Base-by-base conservation (phyloP, 83 land plant genomes). In the Isoetes engelmannii region DNA sequence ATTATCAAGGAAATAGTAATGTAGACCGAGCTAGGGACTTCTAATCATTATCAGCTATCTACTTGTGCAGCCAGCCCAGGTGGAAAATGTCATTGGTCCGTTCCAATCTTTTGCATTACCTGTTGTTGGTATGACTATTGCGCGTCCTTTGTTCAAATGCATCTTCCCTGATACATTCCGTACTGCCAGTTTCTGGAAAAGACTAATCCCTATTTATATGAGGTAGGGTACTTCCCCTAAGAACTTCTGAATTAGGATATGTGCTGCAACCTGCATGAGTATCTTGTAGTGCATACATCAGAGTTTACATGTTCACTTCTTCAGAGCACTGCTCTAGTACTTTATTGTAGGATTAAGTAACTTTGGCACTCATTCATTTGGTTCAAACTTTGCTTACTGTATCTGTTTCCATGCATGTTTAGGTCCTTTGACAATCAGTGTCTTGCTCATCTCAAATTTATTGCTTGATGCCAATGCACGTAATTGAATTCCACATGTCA, bases 111-210 rank as follows among this genome's bases (percentile, higher is more conserved):
- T 72, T 8, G 66, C 78, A 6, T 65, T 61, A 4, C 67, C 77
- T 55, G 80, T 77, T 44, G 17, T 66, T 13, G 68, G 75, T 44
- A 10, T 73, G 12, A 77, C 77, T 5, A 44, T 77, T 21, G 69
- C 80, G 10, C 61, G 67, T 65, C 72, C 70, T 12, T 12, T 77
- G 47, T 47, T 77, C 55, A 41, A 60, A 41, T 78, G 78, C 72
- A 56, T 62, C 46, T 57, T 77, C 45, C 81, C 81, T 44, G 78
- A 78, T 68, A 47, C 69, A 13, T 74, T 68, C 55, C 79, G 81
- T 13, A 78, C 81, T 12, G 49, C 65, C 4, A 41, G 57, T 15
- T 78, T 78, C 62, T 78, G 81, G 81, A 48, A 48, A 21, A 72
- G 73, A 42, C 72, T 78, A 20, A 19, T 78, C 15, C 81, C 81